Conservation (phyloP, 441 rosid species). For the Capsella rubella region DNA sequence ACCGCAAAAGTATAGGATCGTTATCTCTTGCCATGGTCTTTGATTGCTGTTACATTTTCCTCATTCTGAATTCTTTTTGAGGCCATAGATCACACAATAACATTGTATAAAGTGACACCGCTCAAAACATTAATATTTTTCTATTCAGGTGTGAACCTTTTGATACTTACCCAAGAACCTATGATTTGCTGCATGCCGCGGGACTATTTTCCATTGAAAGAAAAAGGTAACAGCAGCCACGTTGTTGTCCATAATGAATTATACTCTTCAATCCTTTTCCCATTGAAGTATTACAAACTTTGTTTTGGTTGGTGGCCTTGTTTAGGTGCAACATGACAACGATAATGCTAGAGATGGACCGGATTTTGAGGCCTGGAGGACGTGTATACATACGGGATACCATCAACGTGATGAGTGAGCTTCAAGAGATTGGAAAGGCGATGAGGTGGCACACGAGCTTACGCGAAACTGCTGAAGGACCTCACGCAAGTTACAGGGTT, state of each 20-base stretch:
- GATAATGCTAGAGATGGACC: conserved; percentile 99
- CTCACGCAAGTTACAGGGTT: conserved; percentile 92
- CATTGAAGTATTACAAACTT: not conserved
- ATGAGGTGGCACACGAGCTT: conserved; percentile 79
- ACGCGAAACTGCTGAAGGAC: conserved; percentile 94
- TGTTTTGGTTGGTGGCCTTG: conserved; percentile 27
- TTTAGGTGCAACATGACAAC: conserved; percentile 87
- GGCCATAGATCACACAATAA: not conserved
- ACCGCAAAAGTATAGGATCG: not conserved
- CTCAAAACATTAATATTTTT: not conserved
- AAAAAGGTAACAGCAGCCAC: conserved; percentile 26
- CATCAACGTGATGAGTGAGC: conserved; percentile 79
- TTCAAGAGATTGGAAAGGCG: conserved; percentile 76
- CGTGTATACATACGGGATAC: conserved; percentile 86
- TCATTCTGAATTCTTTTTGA: not conserved
- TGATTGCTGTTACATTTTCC: not conserved
- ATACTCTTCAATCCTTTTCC: not conserved
- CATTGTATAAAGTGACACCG: not conserved
- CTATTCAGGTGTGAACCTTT: conserved; percentile 91
- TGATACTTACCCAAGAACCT: conserved; percentile 97
- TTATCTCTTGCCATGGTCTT: conserved; percentile 4
- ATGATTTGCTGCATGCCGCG: conserved; percentile 85
- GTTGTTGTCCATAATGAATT: not conserved
- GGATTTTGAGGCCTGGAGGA: conserved; percentile 97
- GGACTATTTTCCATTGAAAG: conserved; percentile 58